Evolutionary conservation across 2,329 filamentous ascomycete species (phyloP).

Genomic region (Cucurbitaria berberidis): DNA sequence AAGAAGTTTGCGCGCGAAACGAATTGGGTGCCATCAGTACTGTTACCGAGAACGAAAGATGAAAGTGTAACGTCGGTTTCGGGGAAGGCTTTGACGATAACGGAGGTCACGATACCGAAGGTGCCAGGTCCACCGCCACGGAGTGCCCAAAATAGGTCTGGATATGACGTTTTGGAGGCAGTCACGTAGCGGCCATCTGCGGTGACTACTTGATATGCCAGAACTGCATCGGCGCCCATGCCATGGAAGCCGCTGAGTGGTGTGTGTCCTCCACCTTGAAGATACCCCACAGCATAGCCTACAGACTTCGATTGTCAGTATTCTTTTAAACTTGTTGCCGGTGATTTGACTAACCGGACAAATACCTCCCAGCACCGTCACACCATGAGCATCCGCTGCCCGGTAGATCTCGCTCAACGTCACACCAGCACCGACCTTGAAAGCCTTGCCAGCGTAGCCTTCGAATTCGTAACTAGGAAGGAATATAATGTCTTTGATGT

Average conservation of each 20-base stretch:
- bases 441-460: conserved; percentile 21
- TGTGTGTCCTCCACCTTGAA: conserved; percentile 33
- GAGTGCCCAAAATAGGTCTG: conserved; percentile 17
- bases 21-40: conserved; percentile 6
- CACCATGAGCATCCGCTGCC: conserved; percentile 7
- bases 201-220: conserved; percentile 34
- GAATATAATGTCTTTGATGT: conserved; percentile 24
- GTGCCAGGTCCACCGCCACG: conserved; percentile 22
- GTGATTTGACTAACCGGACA: conserved; percentile 10
- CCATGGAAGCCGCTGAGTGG: conserved; percentile 22
- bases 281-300: conserved; percentile 13
- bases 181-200: conserved; percentile 28
- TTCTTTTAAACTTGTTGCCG: conserved; percentile 2
- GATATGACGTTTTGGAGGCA: conserved; percentile 18
- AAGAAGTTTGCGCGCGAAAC: conserved; percentile 23
- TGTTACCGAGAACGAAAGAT: conserved; percentile 4
- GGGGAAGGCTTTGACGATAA: conserved; percentile 20
- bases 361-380: conserved; percentile 30
- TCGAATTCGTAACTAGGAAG: conserved; percentile 10
- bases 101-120: conserved; percentile 20
- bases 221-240: conserved; percentile 31
- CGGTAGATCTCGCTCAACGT: conserved; percentile 19
- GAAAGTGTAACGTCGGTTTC: conserved; percentile 19
- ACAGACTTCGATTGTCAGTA: conserved; percentile 27
- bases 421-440: conserved; percentile 32